Evolutionary conservation across 495 filamentous ascomycete species (phyloP).

Genomic region (Lophium mytilinum): DNA sequence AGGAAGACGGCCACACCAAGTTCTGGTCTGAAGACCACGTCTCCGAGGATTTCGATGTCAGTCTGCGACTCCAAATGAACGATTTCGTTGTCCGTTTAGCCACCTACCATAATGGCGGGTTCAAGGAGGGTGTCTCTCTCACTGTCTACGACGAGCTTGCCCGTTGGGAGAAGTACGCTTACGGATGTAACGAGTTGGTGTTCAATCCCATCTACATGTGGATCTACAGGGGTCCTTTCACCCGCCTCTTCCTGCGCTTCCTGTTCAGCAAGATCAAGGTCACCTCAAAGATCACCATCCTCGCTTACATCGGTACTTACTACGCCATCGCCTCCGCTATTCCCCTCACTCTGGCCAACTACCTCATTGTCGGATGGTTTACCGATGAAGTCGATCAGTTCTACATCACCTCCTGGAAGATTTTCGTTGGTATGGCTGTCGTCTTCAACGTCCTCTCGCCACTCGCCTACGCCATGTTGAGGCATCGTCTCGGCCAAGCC

Average conservation of each 20-base stretch:
- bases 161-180: conserved; percentile 75
- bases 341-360: conserved; percentile 34
- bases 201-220: conserved; percentile 53
- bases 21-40: conserved; percentile 77
- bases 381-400: conserved; percentile 66
- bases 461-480: conserved; percentile 56
- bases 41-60: conserved; percentile 76
- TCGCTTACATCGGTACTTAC: conserved; percentile 31
- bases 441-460: conserved; percentile 65
- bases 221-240: conserved; percentile 22
- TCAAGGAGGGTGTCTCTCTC: conserved; percentile 71
- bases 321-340: conserved; percentile 38
- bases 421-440: conserved; percentile 65
- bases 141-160: conserved; percentile 73
- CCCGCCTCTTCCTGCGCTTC: conserved; percentile 24
- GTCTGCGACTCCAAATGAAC: conserved; percentile 59
- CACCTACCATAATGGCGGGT: conserved; percentile 63
- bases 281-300: conserved; percentile 27
- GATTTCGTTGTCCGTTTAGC: conserved; percentile 66
- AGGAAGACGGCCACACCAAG: conserved; percentile 62
- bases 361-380: conserved; percentile 52
- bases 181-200: conserved; percentile 69
- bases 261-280: conserved; percentile 25
- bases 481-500: conserved; percentile 57
- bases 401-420: conserved; percentile 69